Base-by-base conservation (phyloP, 768 basidiomycete genomes). In the Boletus vermiculosoides region DNA sequence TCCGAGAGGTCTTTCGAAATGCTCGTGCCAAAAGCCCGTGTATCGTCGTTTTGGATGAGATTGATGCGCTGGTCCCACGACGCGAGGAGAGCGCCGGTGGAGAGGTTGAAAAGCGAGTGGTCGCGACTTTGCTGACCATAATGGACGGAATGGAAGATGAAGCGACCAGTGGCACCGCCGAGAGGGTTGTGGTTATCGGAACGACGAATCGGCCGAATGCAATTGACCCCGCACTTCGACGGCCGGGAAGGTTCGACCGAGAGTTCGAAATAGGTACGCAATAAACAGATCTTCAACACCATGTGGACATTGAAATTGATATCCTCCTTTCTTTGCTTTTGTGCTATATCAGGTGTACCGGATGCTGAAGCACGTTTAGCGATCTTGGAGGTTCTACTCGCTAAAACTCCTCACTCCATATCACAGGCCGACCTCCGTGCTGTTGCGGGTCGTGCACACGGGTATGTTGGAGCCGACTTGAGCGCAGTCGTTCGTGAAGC, bases 401-500 rank as follows among this genome's bases (percentile, higher is more conserved):
- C 81, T 18, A 88, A 88, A 60, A 89, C 90, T 2, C 96, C 97
- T 0, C 85, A 98, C 66, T 71, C 76, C 4, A 79, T 98, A 57
- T 69, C 82, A 0, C 70, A 74, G 3, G 75, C 77, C 0, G 85
- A 90, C 11, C 81, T 99, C 2, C 74, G 78, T 25, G 61, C 78
- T 2, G 73, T 98, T 18, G 88, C 95, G 0, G 79, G 83, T 12
- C 83, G 83, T 33, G 94, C 94, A 12, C 94, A 99, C 61, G 97
- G 97, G 0, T 98, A 95, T 69, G 97, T 99, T 45, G 97, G 96
- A 8, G 97, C 97, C 6, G 97, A 99, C 72, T 80, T 99, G 44
- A 86, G 88, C 33, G 92, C 94, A 0, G 85, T 98, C 52, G 85
- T 98, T 23, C 88, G 96, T 33, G 92, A 96, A 73, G 94, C 94